Base-by-base conservation (phyloP, 805 yeast genomes). In the Blastobotrys peoriensis region DNA sequence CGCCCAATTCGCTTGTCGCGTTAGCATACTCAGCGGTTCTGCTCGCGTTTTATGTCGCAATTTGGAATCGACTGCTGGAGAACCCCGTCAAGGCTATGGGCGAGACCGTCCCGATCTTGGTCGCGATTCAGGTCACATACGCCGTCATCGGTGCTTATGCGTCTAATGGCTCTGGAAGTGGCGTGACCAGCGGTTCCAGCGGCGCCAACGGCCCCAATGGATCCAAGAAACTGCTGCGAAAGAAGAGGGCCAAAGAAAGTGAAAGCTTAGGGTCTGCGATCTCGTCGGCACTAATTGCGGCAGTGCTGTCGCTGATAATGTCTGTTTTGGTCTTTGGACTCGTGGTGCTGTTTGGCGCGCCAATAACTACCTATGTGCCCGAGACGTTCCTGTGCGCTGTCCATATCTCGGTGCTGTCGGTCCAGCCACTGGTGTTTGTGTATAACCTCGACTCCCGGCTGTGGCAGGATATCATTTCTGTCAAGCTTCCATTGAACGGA, bases 261-360 rank as follows among this genome's bases (percentile, higher is more conserved):
- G 13, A 36, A 8, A 25, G n/a, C n/a, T 3, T 33, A 20, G 38
- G 39, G 15, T 33, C 30, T 3, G 16, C 10, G 13, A 33, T 36
- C 3, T 33, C 38, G 42, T 46, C 60, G 17, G 60, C 63, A 5
- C 36, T 58, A 6, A 50, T 63, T 34, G 55, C 65, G 17, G 50
- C 58, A 2, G 46, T 61, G n/a, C 53, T 64, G 21, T 43, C 61
- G 15, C 42, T 56, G 41, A 51, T 59, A 6, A 45, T 62, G 46
- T 50, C 63, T n/a, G 57, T 60, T 10, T 49, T 53, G 39, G 57
- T 61, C 3, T 52, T 46, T 28, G 48, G 44, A 1, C 51, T 71
- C 1, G 59, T 83, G 38, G 68, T 87, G 1, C 55, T 87, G 9
- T 77, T 86, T 57, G 97, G 97, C 5, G 94, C 96, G 0, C 96